Evolutionary conservation across 75 land plant species (phyloP).

Genomic region (Selaginella tamariscina): DNA sequence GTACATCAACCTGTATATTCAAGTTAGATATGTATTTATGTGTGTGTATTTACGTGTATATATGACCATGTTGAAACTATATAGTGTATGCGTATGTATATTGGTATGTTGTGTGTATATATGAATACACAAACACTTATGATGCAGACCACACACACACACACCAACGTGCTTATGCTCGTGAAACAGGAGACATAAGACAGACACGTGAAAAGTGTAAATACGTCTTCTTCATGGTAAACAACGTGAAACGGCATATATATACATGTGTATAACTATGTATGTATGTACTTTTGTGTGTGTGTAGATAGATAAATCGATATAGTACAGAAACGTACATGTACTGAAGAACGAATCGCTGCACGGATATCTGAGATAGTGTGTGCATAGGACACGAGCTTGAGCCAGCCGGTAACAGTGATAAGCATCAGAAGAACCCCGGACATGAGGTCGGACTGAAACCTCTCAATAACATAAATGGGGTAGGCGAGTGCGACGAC

Average conservation of each 20-base stretch:
- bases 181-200: slow-evolving; percentile 13
- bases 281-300: background rate
- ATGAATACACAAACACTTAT: background rate
- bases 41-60: background rate
- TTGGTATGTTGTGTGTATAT: background rate
- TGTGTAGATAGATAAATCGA: background rate
- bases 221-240: no score
- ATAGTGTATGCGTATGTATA: background rate
- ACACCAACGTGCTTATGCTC: no score
- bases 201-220: no score
- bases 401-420: slow-evolving; percentile 73
- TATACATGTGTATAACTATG: background rate
- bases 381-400: slow-evolving; percentile 89
- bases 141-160: no score
- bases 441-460: slow-evolving; percentile 63
- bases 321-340: background rate
- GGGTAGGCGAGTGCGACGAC: slow-evolving; percentile 50
- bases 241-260: background rate
- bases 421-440: slow-evolving; percentile 68
- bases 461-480: slow-evolving; percentile 68
- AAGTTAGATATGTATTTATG: no score
- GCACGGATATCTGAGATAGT: slow-evolving; percentile 62
- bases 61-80: background rate
- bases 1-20: slow-evolving; percentile 37
- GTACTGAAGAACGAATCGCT: background rate